Evolutionary conservation across 2,329 filamentous ascomycete genomes (phyloP).

Genomic region (Exophiala sp.): DNA sequence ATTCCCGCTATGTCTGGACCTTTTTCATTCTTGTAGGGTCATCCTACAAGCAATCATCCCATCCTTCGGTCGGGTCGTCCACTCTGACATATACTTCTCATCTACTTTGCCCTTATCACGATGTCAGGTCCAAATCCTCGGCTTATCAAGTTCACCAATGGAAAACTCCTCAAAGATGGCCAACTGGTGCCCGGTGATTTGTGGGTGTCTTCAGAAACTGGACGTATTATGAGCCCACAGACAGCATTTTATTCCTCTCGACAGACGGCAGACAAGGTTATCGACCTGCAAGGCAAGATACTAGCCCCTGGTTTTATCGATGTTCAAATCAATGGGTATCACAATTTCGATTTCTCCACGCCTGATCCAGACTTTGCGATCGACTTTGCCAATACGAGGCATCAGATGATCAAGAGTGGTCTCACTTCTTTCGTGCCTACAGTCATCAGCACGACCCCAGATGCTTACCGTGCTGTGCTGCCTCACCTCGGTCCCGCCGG

Average conservation of each 20-base stretch:
- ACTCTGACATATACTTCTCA: constrained; percentile 28
- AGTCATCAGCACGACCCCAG: constrained; percentile 72
- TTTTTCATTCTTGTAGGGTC: constrained; percentile 24
- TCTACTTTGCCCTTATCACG: constrained; percentile 36
- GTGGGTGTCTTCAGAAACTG: constrained; percentile 80
- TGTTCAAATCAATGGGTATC: constrained; percentile 86
- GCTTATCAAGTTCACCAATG: constrained; percentile 88
- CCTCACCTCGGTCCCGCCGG: constrained; percentile 75
- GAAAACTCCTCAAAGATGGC: constrained; percentile 67
- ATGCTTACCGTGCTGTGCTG: constrained; percentile 72
- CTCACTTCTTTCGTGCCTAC: constrained; percentile 88
- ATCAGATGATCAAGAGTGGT: constrained; percentile 68
- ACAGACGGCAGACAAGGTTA: constrained; percentile 62
- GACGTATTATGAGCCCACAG: constrained; percentile 73
- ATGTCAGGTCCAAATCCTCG: constrained; percentile 34
- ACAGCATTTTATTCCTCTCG: constrained; percentile 52
- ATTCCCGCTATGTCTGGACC: constrained; percentile 29
- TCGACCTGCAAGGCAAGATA: constrained; percentile 80
- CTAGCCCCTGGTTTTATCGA: constrained; percentile 85
- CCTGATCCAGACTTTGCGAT: constrained; percentile 67
- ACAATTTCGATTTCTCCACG: constrained; percentile 85
- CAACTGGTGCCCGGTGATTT: constrained; percentile 71
- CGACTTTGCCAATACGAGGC: constrained; percentile 68
- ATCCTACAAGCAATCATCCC: constrained; percentile 22
- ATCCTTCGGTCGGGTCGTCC: constrained; percentile 5